Percentiles rank a stretch among this genome's conserved stretches.
These are phyloP conservation scores for Erigeron canadensis DNA, from an alignment of 129 eudicot species.

Conservation along the genomic window DNA sequence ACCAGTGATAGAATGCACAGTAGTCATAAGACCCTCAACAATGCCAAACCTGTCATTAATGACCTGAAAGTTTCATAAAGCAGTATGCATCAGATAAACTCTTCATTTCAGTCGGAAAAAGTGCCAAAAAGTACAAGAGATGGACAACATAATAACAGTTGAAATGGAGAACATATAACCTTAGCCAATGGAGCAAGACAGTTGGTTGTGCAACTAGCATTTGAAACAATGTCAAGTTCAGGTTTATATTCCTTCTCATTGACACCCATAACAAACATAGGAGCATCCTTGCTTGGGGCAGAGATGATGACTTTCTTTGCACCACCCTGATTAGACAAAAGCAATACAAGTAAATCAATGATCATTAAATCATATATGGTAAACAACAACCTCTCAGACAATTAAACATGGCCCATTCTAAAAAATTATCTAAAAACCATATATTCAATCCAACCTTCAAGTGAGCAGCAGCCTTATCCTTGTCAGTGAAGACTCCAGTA, in stretches of 20 bases:
- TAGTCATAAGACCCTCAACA: slow-evolving; percentile 41
- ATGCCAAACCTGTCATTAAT: slow-evolving; percentile 40
- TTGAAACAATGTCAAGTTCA: slow-evolving; percentile 73
- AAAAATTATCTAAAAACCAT: background rate
- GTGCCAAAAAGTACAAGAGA: background rate
- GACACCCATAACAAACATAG: slow-evolving; percentile 93
- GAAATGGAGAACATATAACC: slow-evolving; percentile 28
- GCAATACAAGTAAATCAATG: background rate
- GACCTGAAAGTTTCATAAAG: slow-evolving; percentile 22
- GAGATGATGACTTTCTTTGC: slow-evolving; percentile 91
- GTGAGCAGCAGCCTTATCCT: slow-evolving; percentile 74
- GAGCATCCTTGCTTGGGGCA: slow-evolving; percentile 93
- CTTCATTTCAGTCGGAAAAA: background rate
- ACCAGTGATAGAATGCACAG: slow-evolving; percentile 40
- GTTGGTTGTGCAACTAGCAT: slow-evolving; percentile 93
- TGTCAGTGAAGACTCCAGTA: slow-evolving; percentile 67
- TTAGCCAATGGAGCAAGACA: slow-evolving; percentile 95
- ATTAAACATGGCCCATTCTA: background rate
- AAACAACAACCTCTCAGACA: background rate
- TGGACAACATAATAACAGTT: background rate
- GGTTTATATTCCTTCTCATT: slow-evolving; percentile 83
- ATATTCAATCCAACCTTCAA: slow-evolving; percentile 40
- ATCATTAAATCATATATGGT: background rate
- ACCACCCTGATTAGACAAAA: slow-evolving; percentile 61
- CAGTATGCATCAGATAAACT: background rate